These are phyloP conservation scores for Hymenoscyphus fraxineus DNA, from an alignment of 2,329 filamentous ascomycete species.

Conservation along the genomic window DNA sequence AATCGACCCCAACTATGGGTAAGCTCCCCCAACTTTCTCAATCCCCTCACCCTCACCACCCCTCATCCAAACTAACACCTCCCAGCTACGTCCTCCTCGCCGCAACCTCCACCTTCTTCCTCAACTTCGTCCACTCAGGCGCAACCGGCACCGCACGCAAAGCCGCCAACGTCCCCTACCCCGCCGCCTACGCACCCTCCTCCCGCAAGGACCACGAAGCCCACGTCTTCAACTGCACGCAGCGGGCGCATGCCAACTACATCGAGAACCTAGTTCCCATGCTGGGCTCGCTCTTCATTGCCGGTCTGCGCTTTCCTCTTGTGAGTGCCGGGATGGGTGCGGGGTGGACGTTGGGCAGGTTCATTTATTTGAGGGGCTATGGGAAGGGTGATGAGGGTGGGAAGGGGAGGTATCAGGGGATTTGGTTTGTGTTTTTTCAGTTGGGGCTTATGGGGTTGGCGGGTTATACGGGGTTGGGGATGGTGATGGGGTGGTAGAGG, in stretches of 20 bases:
- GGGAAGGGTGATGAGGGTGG: slow-evolving; percentile 19
- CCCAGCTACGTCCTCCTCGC: slow-evolving; percentile 24
- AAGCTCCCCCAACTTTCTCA: slow-evolving; percentile 48
- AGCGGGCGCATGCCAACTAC: slow-evolving; percentile 61
- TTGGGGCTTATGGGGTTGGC: slow-evolving; percentile 27
- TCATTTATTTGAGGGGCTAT: slow-evolving; percentile 53
- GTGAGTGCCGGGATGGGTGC: slow-evolving; percentile 47
- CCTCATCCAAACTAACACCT: slow-evolving; percentile 20
- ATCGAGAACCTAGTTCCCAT: slow-evolving; percentile 56
- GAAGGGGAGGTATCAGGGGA: slow-evolving; percentile 31
- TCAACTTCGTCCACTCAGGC: not conserved
- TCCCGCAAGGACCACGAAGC: slow-evolving; percentile 18
- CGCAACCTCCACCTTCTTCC: slow-evolving; percentile 5
- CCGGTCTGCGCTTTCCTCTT: slow-evolving; percentile 53
- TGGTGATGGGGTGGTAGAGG: slow-evolving; percentile 27
- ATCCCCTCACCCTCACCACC: slow-evolving; percentile 56
- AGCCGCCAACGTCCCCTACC: not conserved
- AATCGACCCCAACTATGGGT: slow-evolving; percentile 37
- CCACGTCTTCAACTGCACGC: slow-evolving; percentile 61
- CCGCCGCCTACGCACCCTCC: not conserved
- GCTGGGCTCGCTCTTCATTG: slow-evolving; percentile 50
- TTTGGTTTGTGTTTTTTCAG: slow-evolving; percentile 27
- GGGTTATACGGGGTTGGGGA: slow-evolving; percentile 24
- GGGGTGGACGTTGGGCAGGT: slow-evolving; percentile 50
- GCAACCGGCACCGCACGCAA: not conserved